Conservation (phyloP, 306 rosid species). For the Calophaca sinica region DNA sequence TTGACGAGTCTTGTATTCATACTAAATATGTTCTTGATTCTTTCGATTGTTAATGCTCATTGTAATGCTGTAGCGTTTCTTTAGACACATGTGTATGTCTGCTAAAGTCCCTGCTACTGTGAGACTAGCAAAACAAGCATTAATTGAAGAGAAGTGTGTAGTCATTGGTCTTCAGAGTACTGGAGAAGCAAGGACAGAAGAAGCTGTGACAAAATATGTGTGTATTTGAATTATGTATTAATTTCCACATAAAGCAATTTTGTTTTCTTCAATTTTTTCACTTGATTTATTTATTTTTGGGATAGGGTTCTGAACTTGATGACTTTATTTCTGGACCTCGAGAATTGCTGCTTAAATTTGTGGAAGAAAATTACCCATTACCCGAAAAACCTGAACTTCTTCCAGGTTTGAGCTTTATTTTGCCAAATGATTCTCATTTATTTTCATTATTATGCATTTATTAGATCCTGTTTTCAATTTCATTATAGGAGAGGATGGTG, state of each 20-base stretch:
- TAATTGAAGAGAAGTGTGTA: conserved; percentile 80
- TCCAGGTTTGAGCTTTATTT: conserved; percentile 61
- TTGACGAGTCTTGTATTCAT: conserved; percentile 4
- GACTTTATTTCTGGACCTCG: conserved; percentile 99
- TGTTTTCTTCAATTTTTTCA: conserved; percentile 35
- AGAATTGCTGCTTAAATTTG: conserved; percentile 91
- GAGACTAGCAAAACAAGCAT: conserved; percentile 88
- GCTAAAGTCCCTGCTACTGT: conserved; percentile 98
- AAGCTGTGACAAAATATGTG: conserved; percentile 97
- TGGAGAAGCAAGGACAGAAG: conserved; percentile 99
- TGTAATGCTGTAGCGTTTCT: conserved; percentile 85
- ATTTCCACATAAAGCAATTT: conserved; percentile 33
- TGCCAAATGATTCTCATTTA: conserved; percentile 41
- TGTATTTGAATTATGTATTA: conserved; percentile 51
- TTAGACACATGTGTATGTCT: conserved; percentile 98
- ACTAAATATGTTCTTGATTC: conserved; percentile 7
- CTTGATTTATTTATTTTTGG: conserved; percentile 33
- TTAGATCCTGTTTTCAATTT: conserved; percentile 36
- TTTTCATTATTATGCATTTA: conserved; percentile 38
- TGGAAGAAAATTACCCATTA: conserved; percentile 96
- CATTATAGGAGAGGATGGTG: conserved; percentile 82
- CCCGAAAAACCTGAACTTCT: conserved; percentile 95
- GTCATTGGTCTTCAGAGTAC: conserved; percentile 99
- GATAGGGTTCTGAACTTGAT: conserved; percentile 94
- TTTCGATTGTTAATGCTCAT: conserved; percentile 41